These are phyloP conservation scores for Penicillium riverlandense DNA, from an alignment of 495 filamentous ascomycete species.

Conservation along the genomic window DNA sequence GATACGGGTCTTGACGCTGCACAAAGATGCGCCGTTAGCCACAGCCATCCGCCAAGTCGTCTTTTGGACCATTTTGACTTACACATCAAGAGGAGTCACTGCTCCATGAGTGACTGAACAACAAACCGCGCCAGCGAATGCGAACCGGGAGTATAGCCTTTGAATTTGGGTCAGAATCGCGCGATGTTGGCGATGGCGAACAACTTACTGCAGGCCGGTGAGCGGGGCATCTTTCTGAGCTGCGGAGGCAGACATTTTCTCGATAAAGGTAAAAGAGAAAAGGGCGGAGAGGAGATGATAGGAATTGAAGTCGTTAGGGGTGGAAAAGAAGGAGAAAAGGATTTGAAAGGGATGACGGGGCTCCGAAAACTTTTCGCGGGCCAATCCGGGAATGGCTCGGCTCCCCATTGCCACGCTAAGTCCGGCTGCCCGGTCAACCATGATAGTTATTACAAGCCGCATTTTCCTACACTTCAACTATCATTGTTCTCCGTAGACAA, in stretches of 20 bases:
- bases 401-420: slow-evolving; percentile 7
- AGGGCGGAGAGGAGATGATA: no score
- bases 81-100: slow-evolving; percentile 95
- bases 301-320: no score
- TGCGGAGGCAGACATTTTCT: no score
- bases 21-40: neutral
- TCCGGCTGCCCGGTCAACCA: slow-evolving; percentile 29
- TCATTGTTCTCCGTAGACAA: neutral
- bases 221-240: no score
- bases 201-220: no score
- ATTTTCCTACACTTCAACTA: no score
- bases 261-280: no score
- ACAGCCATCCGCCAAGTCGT: neutral
- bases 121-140: slow-evolving; percentile 89
- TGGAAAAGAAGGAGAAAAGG: slow-evolving; percentile 14
- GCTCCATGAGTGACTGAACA: slow-evolving; percentile 89
- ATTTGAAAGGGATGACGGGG: slow-evolving; percentile 31
- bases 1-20: slow-evolving; percentile 89
- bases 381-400: slow-evolving; percentile 25
- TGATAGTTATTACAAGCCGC: no score
- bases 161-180: no score
- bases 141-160: slow-evolving; percentile 81
- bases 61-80: slow-evolving; percentile 37
- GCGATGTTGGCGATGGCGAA: no score
- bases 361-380: slow-evolving; percentile 24